A percentile compares a stretch with the other conserved stretches of the same genome.
These are phyloP conservation scores for Rhizopogon salebrosus DNA, from an alignment of 768 basidiomycete genomes.

Conservation along the genomic window DNA sequence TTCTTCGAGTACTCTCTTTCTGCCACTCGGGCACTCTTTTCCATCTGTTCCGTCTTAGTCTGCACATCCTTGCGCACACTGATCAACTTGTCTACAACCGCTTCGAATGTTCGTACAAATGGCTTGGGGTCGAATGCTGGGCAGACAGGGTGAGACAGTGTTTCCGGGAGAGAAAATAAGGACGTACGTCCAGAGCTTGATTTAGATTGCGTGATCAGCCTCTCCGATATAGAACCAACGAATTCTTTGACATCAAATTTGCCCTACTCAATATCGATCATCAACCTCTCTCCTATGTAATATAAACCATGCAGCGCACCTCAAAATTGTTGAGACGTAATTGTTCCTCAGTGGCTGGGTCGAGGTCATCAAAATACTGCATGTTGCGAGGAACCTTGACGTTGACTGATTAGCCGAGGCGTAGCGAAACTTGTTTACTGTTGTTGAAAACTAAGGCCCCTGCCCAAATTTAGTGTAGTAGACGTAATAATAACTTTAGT, in stretches of 20 bases:
- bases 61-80: constrained; percentile 87
- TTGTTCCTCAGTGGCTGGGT: constrained; percentile 49
- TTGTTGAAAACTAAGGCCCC: constrained; percentile 24
- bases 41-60: constrained; percentile 83
- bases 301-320: constrained; percentile 26
- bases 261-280: constrained; percentile 40
- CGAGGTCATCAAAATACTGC: constrained; percentile 31
- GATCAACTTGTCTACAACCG: constrained; percentile 84
- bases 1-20: constrained; percentile 94
- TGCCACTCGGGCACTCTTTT: constrained; percentile 81
- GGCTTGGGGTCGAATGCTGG: constrained; percentile 92
- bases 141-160: constrained; percentile 1
- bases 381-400: constrained; percentile 8
- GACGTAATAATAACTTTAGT: too few relatives aligned
- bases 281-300: constrained; percentile 5
- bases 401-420: constrained; percentile 3
- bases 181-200: constrained; percentile 74
- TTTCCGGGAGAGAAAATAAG: constrained; percentile 12
- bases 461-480: background rate
- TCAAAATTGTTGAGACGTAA: constrained; percentile 52
- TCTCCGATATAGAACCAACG: constrained; percentile 80
- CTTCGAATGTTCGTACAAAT: constrained; percentile 89
- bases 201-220: constrained; percentile 81
- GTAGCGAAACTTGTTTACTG: constrained; percentile 20
- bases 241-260: constrained; percentile 94